Conservation (phyloP, 768 basidiomycete species). For the Hygrocybe coccinea region DNA sequence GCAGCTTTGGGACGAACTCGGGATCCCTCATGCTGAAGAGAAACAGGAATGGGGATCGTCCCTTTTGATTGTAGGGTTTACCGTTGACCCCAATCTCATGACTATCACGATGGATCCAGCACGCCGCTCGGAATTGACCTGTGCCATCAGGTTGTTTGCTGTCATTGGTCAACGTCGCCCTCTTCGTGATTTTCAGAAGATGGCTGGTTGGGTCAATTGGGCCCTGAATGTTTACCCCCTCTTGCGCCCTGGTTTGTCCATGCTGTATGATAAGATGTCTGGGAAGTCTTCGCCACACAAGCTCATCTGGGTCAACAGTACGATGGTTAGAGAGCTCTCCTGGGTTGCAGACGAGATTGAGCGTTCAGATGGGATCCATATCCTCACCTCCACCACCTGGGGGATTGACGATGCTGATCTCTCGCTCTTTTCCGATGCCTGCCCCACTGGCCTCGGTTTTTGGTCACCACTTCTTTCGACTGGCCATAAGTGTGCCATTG, state of each 20-base stretch:
- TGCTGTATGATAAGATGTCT: slow-evolving; percentile 26
- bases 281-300: slow-evolving; percentile 6
- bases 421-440: too few species aligned
- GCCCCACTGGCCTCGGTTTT: too few species aligned
- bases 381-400: not conserved
- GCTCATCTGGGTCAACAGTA: not conserved
- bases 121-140: not conserved
- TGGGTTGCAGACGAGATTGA: slow-evolving; percentile 2
- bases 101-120: slow-evolving; percentile 14
- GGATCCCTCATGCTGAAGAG: slow-evolving; percentile 23
- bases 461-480: too few species aligned
- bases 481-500: too few species aligned
- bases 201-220: slow-evolving; percentile 31
- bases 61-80: slow-evolving; percentile 31
- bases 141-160: too few species aligned
- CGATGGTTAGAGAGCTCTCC: not conserved
- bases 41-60: slow-evolving; percentile 27
- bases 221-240: slow-evolving; percentile 29
- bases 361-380: not conserved
- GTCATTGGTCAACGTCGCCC: not conserved
- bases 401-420: too few species aligned
- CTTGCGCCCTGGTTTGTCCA: slow-evolving; percentile 21
- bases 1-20: slow-evolving; percentile 30
- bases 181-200: slow-evolving; percentile 10
- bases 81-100: slow-evolving; percentile 20